Percentiles rank a stretch among this genome's conserved stretches.
Conservation (phyloP, 352 stramenopile genomes). For the Elongisporangium anandrum region DNA sequence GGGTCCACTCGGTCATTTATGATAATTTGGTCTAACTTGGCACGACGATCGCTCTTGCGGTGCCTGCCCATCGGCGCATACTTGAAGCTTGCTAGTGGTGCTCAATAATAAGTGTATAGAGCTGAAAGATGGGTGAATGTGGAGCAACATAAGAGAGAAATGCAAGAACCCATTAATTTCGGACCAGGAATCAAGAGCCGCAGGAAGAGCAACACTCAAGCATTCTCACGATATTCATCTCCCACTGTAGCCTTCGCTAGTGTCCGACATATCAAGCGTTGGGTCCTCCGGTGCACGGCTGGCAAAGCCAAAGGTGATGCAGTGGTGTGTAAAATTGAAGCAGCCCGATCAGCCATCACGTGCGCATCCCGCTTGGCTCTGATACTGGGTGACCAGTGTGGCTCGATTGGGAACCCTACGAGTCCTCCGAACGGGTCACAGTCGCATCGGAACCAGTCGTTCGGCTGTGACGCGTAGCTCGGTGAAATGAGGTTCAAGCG, state of each 20-base stretch:
- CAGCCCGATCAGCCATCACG: not conserved
- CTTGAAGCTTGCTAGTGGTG: not conserved
- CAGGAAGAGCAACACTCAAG: not conserved
- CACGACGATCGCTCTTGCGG: not conserved
- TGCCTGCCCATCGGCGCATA: not conserved
- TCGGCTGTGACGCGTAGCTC: not conserved
- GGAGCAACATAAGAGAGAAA: not conserved
- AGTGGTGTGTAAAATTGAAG: not conserved
- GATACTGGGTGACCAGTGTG: not conserved
- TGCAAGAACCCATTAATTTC: too few species aligned
- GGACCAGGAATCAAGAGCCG: too few species aligned
- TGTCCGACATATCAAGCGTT: not conserved
- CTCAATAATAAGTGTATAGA: not conserved
- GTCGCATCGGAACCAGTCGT: not conserved
- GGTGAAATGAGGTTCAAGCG: not conserved
- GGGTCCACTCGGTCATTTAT: not conserved
- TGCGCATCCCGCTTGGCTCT: not conserved
- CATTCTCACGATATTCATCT: not conserved
- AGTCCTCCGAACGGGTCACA: not conserved
- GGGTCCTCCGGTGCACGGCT: not conserved
- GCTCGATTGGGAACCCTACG: too few species aligned
- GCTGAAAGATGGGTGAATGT: not conserved
- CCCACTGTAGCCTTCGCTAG: not conserved
- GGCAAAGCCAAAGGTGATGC: not conserved
- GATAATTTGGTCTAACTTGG: not conserved